Evolutionary conservation across 164 flowering plant genomes (phyloP), one percentile per base, ranked within the genome.

Genomic region (Tetrastigma voinierianum): DNA sequence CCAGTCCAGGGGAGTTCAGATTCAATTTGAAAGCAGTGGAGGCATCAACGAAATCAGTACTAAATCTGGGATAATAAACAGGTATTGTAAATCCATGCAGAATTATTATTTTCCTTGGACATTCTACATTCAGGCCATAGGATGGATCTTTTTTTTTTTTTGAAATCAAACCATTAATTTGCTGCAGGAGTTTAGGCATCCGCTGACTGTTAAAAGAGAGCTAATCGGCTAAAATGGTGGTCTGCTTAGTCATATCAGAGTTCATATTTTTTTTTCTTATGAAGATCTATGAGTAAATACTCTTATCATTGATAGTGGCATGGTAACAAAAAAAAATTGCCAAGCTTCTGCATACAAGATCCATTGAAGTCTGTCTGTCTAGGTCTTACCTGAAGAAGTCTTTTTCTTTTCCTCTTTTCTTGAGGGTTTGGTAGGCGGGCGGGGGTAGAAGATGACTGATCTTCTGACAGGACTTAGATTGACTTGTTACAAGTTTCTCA

Each of bases 111-210:
- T 3, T 32, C 6, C 6, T 32, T 32, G 0, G 0, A 32, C 40
- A 32, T 32, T 32, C 40, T 32, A 32, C 40, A 32, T 32, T 32
- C 7, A 32, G 7, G 40, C 3, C 40, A 32, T 32, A 32, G 40
- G 40, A 32, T 32, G 3, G 40, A 32, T 32, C 40, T 9, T 32
- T 15, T 62, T n/a, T n/a, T n/a, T n/a, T n/a, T 13, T 13, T 51
- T 6, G 49, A 8, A 46, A 13, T 10, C 20, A 19, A 46, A 3
- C 44, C 48, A 58, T 68, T 5, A 59, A 63, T 58, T 63, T 73
- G 55, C 13, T 17, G 44, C 80, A 80, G 90, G 82, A n/a, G 79
- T 55, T 59, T 77, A 75, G 82, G 82, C 47, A 78, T 86, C 60
- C 81, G 81, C 10, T 86, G 72, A 80, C 59, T 59, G 62, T 20